phyloP scores from a whole-genome alignment of 1,284 basidiomycete species.

The Quambalaria eucalypti region DNA sequence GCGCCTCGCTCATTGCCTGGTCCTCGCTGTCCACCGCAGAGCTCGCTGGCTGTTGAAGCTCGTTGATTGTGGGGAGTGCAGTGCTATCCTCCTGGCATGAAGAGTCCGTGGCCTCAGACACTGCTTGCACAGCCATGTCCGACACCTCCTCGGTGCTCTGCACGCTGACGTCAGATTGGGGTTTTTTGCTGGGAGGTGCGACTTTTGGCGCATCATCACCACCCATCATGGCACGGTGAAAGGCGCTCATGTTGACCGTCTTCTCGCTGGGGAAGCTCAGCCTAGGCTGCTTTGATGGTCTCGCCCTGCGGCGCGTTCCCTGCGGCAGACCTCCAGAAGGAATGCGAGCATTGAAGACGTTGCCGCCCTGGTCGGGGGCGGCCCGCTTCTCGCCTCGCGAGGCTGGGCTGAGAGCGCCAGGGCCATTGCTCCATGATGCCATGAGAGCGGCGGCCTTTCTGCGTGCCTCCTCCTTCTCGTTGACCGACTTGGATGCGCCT shows the following conservation, averaged over 20 bases:
- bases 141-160: no score
- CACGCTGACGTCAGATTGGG: no score
- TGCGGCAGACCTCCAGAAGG: background rate
- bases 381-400: background rate
- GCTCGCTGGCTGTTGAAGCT: no score
- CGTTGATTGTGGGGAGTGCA: no score
- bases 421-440: background rate
- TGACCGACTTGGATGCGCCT: no score
- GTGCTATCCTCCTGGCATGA: no score
- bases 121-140: no score
- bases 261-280: background rate
- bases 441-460: background rate
- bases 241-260: background rate
- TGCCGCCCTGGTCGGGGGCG: background rate
- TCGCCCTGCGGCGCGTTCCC: background rate
- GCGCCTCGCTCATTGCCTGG: background rate
- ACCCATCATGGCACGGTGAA: background rate
- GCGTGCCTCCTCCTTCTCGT: background rate
- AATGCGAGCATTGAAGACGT: background rate
- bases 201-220: no score
- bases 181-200: background rate
- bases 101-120: no score
- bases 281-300: background rate
- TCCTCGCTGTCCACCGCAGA: background rate
- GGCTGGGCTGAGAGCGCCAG: background rate